phyloP scores from a whole-genome alignment of 139 green algal genomes.

The Medakamo hakoo region DNA sequence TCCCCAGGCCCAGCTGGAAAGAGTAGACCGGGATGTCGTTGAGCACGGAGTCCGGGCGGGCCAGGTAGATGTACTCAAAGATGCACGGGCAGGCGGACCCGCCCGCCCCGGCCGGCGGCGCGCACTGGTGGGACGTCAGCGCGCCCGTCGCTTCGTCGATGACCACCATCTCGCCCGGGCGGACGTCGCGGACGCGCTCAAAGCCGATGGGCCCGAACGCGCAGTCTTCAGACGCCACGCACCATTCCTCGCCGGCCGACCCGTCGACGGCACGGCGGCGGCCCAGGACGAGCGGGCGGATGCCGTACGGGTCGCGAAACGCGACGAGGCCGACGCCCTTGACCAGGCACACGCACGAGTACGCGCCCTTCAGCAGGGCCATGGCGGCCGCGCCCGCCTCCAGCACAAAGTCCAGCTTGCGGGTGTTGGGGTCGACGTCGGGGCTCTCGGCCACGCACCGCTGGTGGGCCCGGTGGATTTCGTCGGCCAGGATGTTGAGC shows the following conservation, averaged over 20 bases:
- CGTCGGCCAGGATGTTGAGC: slow-evolving; percentile 92
- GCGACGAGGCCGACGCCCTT: slow-evolving; percentile 87
- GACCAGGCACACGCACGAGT: slow-evolving; percentile 79
- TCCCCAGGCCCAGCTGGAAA: slow-evolving; percentile 82
- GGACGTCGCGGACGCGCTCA: slow-evolving; percentile 77
- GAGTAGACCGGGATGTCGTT: slow-evolving; percentile 96
- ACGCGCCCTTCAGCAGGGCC: slow-evolving; percentile 74
- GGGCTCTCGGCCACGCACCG: slow-evolving; percentile 46
- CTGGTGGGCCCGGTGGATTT: slow-evolving; percentile 85
- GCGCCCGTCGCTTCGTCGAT: slow-evolving; percentile 64
- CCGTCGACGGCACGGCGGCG: slow-evolving; percentile 12
- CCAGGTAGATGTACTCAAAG: slow-evolving; percentile 99
- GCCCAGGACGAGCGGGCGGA: slow-evolving; percentile 87
- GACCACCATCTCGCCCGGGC: slow-evolving; percentile 88
- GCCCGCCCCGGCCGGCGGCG: slow-evolving; percentile 1
- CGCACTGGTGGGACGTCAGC: slow-evolving; percentile 55
- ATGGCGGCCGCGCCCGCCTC: slow-evolving; percentile 68
- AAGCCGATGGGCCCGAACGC: slow-evolving; percentile 96
- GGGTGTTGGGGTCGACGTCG: slow-evolving; percentile 49
- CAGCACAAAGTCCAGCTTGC: slow-evolving; percentile 71
- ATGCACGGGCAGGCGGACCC: slow-evolving; percentile 67
- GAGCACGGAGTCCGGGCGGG: slow-evolving; percentile 71
- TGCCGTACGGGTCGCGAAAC: slow-evolving; percentile 91
- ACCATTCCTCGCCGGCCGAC: slow-evolving; percentile 58
- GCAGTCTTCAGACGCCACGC: slow-evolving; percentile 89